phyloP scores from a whole-genome alignment of 352 stramenopile species.

The Globisporangium alternatum region DNA sequence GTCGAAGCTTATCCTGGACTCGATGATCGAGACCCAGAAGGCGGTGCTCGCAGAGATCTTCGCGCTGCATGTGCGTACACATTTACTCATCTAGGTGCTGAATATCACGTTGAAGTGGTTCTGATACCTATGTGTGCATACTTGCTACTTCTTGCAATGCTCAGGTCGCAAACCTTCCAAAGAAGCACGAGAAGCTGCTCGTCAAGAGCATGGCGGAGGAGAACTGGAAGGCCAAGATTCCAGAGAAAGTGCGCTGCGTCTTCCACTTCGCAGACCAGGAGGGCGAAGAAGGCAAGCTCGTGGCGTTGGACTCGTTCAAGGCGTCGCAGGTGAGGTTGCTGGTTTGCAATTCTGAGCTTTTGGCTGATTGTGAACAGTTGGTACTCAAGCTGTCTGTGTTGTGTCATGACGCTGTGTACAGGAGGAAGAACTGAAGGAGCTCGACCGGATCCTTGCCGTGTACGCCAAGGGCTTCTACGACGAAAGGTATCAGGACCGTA shows the following conservation, averaged over 20 bases:
- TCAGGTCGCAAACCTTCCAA: slow-evolving; percentile 57
- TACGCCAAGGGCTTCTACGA: slow-evolving; percentile 75
- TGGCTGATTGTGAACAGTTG: slow-evolving; percentile 1
- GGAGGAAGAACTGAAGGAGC: slow-evolving; percentile 58
- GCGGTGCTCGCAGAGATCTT: slow-evolving; percentile 60
- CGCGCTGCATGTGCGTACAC: slow-evolving; percentile 39
- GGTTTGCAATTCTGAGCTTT: background rate
- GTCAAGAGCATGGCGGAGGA: slow-evolving; percentile 47
- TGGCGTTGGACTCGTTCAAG: slow-evolving; percentile 60
- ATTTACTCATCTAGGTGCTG: background rate
- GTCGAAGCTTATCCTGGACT: slow-evolving; percentile 53
- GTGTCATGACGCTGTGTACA: slow-evolving; percentile 3
- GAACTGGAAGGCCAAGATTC: slow-evolving; percentile 68
- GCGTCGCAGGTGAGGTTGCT: slow-evolving; percentile 42
- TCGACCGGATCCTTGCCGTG: slow-evolving; percentile 53
- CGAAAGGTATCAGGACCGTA: slow-evolving; percentile 30
- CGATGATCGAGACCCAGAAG: slow-evolving; percentile 58
- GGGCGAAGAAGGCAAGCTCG: slow-evolving; percentile 49
- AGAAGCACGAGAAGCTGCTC: slow-evolving; percentile 59
- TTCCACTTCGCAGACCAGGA: slow-evolving; percentile 69
- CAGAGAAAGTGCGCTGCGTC: slow-evolving; percentile 71
- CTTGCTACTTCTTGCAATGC: slow-evolving; percentile 1
- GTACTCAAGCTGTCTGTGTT: background rate
- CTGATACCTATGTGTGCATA: background rate
- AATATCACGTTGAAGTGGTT: background rate